Evolutionary conservation across 2,329 filamentous ascomycete species (phyloP).

Genomic region (Xylaria multiplex): DNA sequence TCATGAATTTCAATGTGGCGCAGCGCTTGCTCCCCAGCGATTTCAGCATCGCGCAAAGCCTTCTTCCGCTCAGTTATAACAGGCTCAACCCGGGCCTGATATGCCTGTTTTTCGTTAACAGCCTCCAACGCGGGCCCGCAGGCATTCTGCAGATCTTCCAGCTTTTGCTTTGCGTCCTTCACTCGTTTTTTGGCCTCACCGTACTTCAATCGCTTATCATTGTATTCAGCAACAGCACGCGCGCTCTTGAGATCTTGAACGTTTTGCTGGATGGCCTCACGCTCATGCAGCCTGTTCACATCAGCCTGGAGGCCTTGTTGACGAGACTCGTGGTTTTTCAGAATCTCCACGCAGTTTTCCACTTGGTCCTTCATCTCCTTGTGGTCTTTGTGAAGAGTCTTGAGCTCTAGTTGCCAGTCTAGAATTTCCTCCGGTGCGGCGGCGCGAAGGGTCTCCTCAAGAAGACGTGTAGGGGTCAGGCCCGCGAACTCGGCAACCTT

Average conservation of each 20-base stretch:
- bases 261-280: slow-evolving; percentile 72
- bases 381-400: slow-evolving; percentile 73
- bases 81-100: slow-evolving; percentile 66
- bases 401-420: slow-evolving; percentile 79
- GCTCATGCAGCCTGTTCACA: slow-evolving; percentile 83
- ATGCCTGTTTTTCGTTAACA: slow-evolving; percentile 75
- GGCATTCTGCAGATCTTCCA: slow-evolving; percentile 67
- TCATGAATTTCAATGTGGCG: slow-evolving; percentile 50
- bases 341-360: slow-evolving; percentile 67
- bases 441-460: slow-evolving; percentile 87
- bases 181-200: slow-evolving; percentile 64
- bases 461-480: slow-evolving; percentile 80
- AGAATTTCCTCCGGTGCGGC: slow-evolving; percentile 85
- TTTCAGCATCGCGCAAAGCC: slow-evolving; percentile 65
- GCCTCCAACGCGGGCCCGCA: slow-evolving; percentile 74
- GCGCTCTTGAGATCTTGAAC: slow-evolving; percentile 73
- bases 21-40: slow-evolving; percentile 57
- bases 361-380: slow-evolving; percentile 70
- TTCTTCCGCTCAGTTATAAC: slow-evolving; percentile 65
- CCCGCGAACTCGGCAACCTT: slow-evolving; percentile 93
- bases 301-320: slow-evolving; percentile 81
- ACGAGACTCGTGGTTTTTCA: slow-evolving; percentile 75
- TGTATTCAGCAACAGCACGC: slow-evolving; percentile 73
- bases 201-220: slow-evolving; percentile 60
- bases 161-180: slow-evolving; percentile 64